phyloP scores from a whole-genome alignment of 805 yeast genomes.

The Wickerhamiella bombiphila region DNA sequence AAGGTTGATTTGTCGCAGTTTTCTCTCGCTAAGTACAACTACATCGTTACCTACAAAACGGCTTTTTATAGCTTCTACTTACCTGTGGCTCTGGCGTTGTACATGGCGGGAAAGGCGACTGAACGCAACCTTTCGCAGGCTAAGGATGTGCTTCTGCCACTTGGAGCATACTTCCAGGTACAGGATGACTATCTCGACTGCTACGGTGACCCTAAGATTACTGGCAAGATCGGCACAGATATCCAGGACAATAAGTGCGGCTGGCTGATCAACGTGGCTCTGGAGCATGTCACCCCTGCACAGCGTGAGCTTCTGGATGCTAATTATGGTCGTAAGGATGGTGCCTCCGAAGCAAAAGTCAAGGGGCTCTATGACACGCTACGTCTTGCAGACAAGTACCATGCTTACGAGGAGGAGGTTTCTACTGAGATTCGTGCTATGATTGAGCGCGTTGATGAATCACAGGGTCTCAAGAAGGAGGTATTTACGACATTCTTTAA shows the following conservation, averaged over 20 bases:
- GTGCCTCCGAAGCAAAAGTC: constrained; percentile 48
- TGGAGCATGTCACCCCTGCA: constrained; percentile 58
- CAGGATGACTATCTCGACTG: constrained; percentile 97
- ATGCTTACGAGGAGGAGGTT: constrained; percentile 66
- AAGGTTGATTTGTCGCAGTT: constrained; percentile 78
- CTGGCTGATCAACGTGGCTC: constrained; percentile 92
- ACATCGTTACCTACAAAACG: constrained; percentile 90
- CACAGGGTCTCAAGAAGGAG: constrained; percentile 80
- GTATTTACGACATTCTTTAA: constrained; percentile 74
- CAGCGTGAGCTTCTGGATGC: constrained; percentile 73
- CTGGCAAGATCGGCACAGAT: constrained; percentile 97
- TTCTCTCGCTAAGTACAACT: constrained; percentile 77
- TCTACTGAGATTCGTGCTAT: constrained; percentile 48
- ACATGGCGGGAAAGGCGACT: constrained; percentile 63
- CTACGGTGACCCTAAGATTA: constrained; percentile 92
- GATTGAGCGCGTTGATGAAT: constrained; percentile 69
- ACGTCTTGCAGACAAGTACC: constrained; percentile 54
- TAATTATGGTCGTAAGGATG: constrained; percentile 79
- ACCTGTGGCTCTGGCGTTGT: constrained; percentile 96
- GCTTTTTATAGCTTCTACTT: constrained; percentile 94
- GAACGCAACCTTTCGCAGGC: constrained; percentile 77
- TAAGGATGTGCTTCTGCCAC: constrained; percentile 70
- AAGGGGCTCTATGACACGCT: constrained; percentile 63
- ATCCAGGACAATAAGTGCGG: constrained; percentile 97
- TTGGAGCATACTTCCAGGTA: constrained; percentile 97